Conservation (phyloP, 106 monocot genomes). For the Allium cepa region DNA sequence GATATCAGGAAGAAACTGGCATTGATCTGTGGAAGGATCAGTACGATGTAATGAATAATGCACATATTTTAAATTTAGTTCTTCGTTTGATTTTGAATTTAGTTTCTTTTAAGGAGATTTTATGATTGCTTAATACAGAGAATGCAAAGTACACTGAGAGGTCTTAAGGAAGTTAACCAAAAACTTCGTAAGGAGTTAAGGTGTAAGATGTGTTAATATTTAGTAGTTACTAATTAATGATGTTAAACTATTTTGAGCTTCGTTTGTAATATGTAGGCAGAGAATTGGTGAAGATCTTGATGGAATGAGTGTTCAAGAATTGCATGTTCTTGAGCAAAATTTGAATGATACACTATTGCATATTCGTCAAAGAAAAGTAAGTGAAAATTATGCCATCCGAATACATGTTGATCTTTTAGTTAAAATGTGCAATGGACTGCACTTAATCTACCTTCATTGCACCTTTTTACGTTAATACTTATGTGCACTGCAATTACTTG, state of each 20-base stretch:
- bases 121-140: constrained; percentile 25
- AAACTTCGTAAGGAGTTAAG: constrained; percentile 74
- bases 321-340: constrained; percentile 81
- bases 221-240: background rate
- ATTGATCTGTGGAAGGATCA: constrained; percentile 65
- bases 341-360: constrained; percentile 42
- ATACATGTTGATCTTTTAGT: too few relatives aligned
- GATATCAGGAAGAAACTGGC: constrained; percentile 53
- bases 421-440: too few relatives aligned
- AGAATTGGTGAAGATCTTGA: constrained; percentile 63
- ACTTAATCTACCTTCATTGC: too few relatives aligned
- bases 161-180: constrained; percentile 61
- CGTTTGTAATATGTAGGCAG: constrained; percentile 32
- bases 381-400: background rate
- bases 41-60: constrained; percentile 34
- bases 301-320: constrained; percentile 47
- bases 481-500: too few relatives aligned
- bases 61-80: background rate
- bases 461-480: too few relatives aligned
- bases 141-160: constrained; percentile 65
- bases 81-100: background rate
- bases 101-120: background rate
- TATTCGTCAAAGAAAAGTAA: constrained; percentile 59
- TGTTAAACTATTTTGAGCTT: background rate
- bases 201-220: constrained; percentile 11